A percentile compares a stretch with the other conserved stretches of the same genome.
Conservation (phyloP, 1,139 yeast species). For the Yamadazyma membranifaciens region DNA sequence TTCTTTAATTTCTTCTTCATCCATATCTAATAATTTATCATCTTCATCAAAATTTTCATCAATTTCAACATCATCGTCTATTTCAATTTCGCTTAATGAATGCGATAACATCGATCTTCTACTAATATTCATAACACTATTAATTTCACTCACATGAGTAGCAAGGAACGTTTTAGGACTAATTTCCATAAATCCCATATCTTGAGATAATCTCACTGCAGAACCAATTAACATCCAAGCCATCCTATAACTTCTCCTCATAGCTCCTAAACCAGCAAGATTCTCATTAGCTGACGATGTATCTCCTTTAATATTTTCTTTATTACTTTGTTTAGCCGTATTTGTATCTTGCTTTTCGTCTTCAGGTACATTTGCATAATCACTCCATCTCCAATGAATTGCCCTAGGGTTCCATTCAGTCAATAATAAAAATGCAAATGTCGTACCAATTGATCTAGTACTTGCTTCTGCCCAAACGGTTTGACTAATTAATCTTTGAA, state of each 20-base stretch:
- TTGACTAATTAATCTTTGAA: slow-evolving; percentile 77
- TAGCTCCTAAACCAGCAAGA: slow-evolving; percentile 77
- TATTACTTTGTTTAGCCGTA: background rate
- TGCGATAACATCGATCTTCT: slow-evolving; percentile 69
- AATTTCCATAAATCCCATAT: slow-evolving; percentile 75
- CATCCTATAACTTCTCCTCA: slow-evolving; percentile 85
- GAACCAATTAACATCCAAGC: slow-evolving; percentile 93
- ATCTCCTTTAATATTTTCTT: slow-evolving; percentile 15
- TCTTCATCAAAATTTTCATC: slow-evolving; percentile 28
- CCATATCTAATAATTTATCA: slow-evolving; percentile 30
- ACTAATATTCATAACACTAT: slow-evolving; percentile 68
- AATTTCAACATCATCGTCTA: slow-evolving; percentile 46
- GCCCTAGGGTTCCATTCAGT: slow-evolving; percentile 97
- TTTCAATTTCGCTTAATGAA: slow-evolving; percentile 61
- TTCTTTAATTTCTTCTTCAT: slow-evolving; percentile 36
- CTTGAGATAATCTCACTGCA: slow-evolving; percentile 83
- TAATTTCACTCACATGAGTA: slow-evolving; percentile 79
- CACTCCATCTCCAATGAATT: slow-evolving; percentile 85
- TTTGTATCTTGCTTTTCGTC: slow-evolving; percentile 20
- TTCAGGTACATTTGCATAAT: slow-evolving; percentile 70
- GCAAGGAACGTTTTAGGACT: slow-evolving; percentile 77
- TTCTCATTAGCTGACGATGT: slow-evolving; percentile 34
- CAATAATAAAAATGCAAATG: slow-evolving; percentile 78
- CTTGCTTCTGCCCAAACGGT: slow-evolving; percentile 96
- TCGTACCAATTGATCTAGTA: slow-evolving; percentile 82